Evolutionary conservation across 2,329 filamentous ascomycete species (phyloP).

Genomic region (Penicillium sp.): DNA sequence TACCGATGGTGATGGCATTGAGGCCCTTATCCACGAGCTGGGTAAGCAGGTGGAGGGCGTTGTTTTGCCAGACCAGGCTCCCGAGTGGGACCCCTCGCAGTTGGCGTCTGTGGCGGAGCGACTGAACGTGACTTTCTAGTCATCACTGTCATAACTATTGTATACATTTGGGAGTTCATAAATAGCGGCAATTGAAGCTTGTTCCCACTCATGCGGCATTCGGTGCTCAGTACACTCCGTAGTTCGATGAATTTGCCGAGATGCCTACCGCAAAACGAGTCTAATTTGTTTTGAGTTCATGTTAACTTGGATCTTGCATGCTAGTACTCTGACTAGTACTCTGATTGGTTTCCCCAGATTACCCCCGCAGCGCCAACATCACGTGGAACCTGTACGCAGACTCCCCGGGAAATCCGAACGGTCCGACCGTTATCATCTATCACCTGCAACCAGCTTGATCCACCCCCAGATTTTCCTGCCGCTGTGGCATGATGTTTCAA

Average conservation of each 20-base stretch:
- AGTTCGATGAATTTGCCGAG: background rate
- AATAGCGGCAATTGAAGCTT: background rate
- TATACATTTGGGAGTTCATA: background rate
- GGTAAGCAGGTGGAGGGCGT: constrained; percentile 37
- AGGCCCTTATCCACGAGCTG: constrained; percentile 44
- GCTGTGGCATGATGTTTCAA: constrained; percentile 15
- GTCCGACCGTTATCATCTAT: constrained; percentile 10
- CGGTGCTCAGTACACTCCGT: background rate
- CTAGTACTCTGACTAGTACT: background rate
- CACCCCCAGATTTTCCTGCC: constrained; percentile 5
- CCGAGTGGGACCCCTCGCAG: constrained; percentile 23
- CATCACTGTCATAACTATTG: background rate
- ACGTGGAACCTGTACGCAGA: constrained; percentile 10
- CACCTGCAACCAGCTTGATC: constrained; percentile 2
- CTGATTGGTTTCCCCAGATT: background rate
- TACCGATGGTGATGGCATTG: constrained; percentile 52
- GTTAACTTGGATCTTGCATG: background rate
- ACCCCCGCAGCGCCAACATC: constrained; percentile 2
- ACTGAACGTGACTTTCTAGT: constrained; percentile 19
- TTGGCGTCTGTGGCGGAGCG: constrained; percentile 19
- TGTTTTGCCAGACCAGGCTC: constrained; percentile 41
- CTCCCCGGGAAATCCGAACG: constrained; percentile 1
- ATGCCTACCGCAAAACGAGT: background rate
- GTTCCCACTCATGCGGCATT: background rate
- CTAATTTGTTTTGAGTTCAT: background rate